These are phyloP conservation scores for Xerocomus tenax DNA, from an alignment of 1,284 basidiomycete genomes.

Conservation along the genomic window DNA sequence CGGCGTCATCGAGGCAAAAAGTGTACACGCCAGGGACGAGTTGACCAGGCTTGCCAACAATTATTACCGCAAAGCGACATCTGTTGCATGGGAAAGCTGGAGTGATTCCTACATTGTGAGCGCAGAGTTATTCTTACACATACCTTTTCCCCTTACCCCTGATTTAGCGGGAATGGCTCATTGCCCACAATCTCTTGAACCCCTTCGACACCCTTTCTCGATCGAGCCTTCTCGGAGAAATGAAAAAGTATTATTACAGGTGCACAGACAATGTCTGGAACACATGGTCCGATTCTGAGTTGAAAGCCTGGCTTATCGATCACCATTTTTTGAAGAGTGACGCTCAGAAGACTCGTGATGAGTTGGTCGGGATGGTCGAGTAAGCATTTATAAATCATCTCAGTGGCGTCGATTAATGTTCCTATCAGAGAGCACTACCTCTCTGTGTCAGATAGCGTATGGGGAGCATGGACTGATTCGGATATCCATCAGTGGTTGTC, in stretches of 20 bases:
- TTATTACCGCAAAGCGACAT: constrained; percentile 54
- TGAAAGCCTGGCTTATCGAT: constrained; percentile 66
- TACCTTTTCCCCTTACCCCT: background rate
- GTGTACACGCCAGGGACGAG: constrained; percentile 57
- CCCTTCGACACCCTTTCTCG: constrained; percentile 32
- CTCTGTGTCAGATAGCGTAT: constrained; percentile 59
- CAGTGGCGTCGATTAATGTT: background rate
- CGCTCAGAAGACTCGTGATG: constrained; percentile 63
- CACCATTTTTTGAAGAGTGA: constrained; percentile 63
- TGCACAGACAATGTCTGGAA: constrained; percentile 54
- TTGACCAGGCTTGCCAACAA: constrained; percentile 61
- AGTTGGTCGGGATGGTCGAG: constrained; percentile 66
- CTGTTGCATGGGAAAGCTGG: constrained; percentile 77
- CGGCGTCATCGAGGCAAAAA: constrained; percentile 61
- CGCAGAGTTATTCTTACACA: background rate
- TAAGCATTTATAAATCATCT: constrained; percentile 27
- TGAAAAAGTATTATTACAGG: constrained; percentile 75
- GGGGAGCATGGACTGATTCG: constrained; percentile 70
- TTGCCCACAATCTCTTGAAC: constrained; percentile 49
- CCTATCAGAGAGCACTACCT: constrained; percentile 61
- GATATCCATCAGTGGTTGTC: constrained; percentile 73
- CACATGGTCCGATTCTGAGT: constrained; percentile 61
- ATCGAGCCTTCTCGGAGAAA: constrained; percentile 59
- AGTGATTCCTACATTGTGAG: constrained; percentile 74
- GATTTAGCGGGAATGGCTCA: constrained; percentile 70